phyloP scores from a whole-genome alignment of 2,329 filamentous ascomycete species.

The Fusarium concolor region DNA sequence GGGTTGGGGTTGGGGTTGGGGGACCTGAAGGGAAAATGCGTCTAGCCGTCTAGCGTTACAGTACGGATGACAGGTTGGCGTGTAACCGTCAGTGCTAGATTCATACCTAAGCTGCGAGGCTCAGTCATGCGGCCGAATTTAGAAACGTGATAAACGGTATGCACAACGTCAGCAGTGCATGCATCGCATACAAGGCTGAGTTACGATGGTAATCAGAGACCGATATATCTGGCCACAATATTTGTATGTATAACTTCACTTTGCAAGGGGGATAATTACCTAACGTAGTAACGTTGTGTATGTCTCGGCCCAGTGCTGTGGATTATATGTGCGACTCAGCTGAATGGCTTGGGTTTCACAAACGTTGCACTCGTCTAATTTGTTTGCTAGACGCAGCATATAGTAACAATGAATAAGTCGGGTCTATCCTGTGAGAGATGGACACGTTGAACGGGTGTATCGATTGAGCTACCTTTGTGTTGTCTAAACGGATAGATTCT shows the following conservation, averaged over 20 bases:
- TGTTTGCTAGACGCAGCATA: slow-evolving; percentile 24
- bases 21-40: neutral
- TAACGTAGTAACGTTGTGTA: neutral
- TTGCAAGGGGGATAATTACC: too few species aligned
- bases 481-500: neutral
- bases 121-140: slow-evolving; percentile 12
- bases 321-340: slow-evolving; percentile 9
- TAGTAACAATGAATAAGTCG: neutral
- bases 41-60: slow-evolving; percentile 1
- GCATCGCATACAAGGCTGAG: slow-evolving; percentile 18
- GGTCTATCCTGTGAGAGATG: slow-evolving; percentile 20
- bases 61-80: slow-evolving; percentile 15
- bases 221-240: neutral
- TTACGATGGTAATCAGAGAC: slow-evolving; percentile 3
- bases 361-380: slow-evolving; percentile 7
- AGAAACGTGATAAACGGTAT: neutral
- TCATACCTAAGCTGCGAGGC: slow-evolving; percentile 35
- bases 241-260: neutral
- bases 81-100: slow-evolving; percentile 28
- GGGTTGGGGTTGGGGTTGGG: too few species aligned
- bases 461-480: slow-evolving; percentile 8
- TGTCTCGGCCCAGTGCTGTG: slow-evolving; percentile 6
- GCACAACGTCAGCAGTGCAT: slow-evolving; percentile 27
- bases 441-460: slow-evolving; percentile 31
- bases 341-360: slow-evolving; percentile 15